Evolutionary conservation across 2,329 filamentous ascomycete genomes (phyloP), one percentile per base, ranked within the genome.

Genomic region (Aspergillus pseudoglaucus): DNA sequence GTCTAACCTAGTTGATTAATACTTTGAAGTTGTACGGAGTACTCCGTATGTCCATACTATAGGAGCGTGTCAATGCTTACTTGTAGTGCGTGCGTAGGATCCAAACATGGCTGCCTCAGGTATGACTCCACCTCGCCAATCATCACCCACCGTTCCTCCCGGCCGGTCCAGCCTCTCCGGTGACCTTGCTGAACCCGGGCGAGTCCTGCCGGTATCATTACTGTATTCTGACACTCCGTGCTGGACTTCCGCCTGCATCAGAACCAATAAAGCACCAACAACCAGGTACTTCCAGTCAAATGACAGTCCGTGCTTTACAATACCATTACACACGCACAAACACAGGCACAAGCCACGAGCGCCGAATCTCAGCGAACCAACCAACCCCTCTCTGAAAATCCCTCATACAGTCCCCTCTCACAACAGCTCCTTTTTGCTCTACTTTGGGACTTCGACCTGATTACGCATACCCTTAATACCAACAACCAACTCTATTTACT

Each of bases 351-450:
- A 35, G 33, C 33, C 33, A 35, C 33, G 15, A n/a, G 33, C 14
- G 14, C 14, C 33, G 33, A 35, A 35, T n/a, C 25, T 30, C 25
- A 12, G 25, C 25, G 25, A 30, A 30, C 25, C 25, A 30, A 30
- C 35, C 18, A 17, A 38, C 35, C 48, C 46, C 45, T 30, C 39
- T 44, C 42, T 35, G 45, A 59, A 58, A 58, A 59, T 59, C 55
- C 57, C 54, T 58, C 56, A 57, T 57, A 58, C 49, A 25, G n/a
- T 17, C 7, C 15, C 25, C 41, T 22, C 10, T 15, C 18, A n/a
- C 33, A 35, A n/a, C 33, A 17, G 14, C 22, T 18, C 38, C 35
- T 17, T 10, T 20, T 39, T 39, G 5, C 8, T 20, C 14, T 30
- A 27, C 9, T 30, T 30, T 12, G 9, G 25, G 25, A 5, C 3